Conservation (phyloP, 768 basidiomycete genomes). For the Rhodotorula sphaerocarpa region DNA sequence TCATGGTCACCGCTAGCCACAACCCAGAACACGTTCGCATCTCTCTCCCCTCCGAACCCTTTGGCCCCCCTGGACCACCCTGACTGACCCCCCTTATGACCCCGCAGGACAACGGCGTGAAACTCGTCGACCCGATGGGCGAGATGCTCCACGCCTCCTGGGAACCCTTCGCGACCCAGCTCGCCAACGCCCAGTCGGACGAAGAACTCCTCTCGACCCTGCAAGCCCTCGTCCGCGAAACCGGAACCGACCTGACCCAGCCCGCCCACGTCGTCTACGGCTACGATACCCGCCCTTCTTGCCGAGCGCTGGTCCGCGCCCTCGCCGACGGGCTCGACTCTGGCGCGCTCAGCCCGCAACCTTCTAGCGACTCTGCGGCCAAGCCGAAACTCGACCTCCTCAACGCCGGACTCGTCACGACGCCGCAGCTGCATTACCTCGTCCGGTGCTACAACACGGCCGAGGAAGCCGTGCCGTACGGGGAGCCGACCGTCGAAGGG, state of each 20-base stretch:
- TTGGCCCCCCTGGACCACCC: not conserved
- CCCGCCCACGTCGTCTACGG: constrained; percentile 78
- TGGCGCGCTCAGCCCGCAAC: constrained; percentile 54
- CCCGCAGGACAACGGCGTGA: constrained; percentile 89
- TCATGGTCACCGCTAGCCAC: constrained; percentile 99
- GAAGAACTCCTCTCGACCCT: constrained; percentile 64
- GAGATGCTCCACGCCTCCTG: constrained; percentile 94
- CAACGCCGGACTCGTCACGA: constrained; percentile 74
- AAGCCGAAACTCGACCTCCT: constrained; percentile 54
- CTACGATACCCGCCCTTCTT: constrained; percentile 73
- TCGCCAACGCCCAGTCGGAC: constrained; percentile 74
- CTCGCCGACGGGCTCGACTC: constrained; percentile 59
- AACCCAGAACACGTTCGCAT: constrained; percentile 77
- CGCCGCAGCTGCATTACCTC: constrained; percentile 90
- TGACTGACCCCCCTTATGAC: not conserved
- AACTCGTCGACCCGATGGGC: constrained; percentile 90
- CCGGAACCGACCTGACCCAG: constrained; percentile 68
- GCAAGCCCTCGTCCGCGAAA: constrained; percentile 53
- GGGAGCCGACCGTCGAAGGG: constrained; percentile 68
- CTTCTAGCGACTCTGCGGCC: no score
- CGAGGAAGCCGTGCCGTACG: constrained; percentile 66
- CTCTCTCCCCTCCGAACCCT: not conserved
- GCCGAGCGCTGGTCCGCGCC: constrained; percentile 63
- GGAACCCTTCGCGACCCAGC: constrained; percentile 75
- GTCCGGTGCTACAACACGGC: constrained; percentile 82